phyloP scores from a whole-genome alignment of 2,329 filamentous ascomycete species.

The Penicillium corylophilum region DNA sequence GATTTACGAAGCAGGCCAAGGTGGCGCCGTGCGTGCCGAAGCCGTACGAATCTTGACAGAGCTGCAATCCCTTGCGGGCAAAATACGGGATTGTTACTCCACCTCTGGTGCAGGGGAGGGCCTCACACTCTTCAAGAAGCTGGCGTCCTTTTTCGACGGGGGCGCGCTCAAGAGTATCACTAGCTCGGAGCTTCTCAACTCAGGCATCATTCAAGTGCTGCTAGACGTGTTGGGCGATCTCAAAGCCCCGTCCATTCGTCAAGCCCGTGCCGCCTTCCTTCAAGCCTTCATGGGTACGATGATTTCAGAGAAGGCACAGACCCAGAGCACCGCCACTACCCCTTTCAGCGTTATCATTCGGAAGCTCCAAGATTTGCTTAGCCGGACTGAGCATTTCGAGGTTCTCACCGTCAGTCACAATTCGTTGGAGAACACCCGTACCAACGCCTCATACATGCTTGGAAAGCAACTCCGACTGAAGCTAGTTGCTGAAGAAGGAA shows the following conservation, averaged over 20 bases:
- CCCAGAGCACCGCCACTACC: conserved; percentile 68
- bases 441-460: conserved; percentile 90
- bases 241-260: conserved; percentile 27
- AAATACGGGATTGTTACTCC: conserved; percentile 72
- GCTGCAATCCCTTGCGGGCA: conserved; percentile 67
- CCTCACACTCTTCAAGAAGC: conserved; percentile 65
- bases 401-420: conserved; percentile 95
- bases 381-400: conserved; percentile 96
- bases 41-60: conserved; percentile 72
- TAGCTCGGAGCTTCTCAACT: conserved; percentile 89
- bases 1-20: conserved; percentile 74
- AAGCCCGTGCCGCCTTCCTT: conserved; percentile 79
- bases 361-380: conserved; percentile 93
- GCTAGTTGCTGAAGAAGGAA: conserved; percentile 79
- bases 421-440: conserved; percentile 82
- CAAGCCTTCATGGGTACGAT: conserved; percentile 85
- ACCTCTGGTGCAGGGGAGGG: conserved; percentile 49
- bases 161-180: conserved; percentile 91
- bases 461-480: conserved; percentile 92
- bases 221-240: conserved; percentile 77
- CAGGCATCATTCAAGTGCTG: conserved; percentile 80
- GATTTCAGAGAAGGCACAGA: conserved; percentile 60
- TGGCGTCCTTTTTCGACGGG: conserved; percentile 83
- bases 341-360: conserved; percentile 88
- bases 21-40: conserved; percentile 72